Evolutionary conservation across 768 basidiomycete species (phyloP).

Genomic region (Lepiota venenata): DNA sequence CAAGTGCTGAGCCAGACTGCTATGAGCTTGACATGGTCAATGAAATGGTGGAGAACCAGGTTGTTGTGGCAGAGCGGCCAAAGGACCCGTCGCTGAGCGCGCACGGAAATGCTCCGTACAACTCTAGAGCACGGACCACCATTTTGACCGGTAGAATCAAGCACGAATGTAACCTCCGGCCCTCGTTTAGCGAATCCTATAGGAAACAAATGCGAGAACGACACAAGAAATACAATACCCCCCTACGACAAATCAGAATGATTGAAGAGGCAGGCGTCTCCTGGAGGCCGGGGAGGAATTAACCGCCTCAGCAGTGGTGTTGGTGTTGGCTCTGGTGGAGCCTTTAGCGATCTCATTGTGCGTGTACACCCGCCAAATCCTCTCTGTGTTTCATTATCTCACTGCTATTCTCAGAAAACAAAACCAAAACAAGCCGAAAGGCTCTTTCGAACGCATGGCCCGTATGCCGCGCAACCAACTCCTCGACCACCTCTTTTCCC

Average conservation of each 20-base stretch:
- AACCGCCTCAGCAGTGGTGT: slow-evolving; percentile 80
- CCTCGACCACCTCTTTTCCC: slow-evolving; percentile 74
- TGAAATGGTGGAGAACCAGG: slow-evolving; percentile 79
- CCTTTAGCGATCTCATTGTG: slow-evolving; percentile 68
- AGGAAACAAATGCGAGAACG: slow-evolving; percentile 70
- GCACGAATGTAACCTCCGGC: slow-evolving; percentile 75
- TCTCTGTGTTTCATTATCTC: slow-evolving; percentile 10
- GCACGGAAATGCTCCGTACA: slow-evolving; percentile 33
- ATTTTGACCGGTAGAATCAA: slow-evolving; percentile 78
- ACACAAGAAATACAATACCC: slow-evolving; percentile 63
- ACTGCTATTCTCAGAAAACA: slow-evolving; percentile 42
- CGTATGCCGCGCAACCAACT: slow-evolving; percentile 89
- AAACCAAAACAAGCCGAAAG: slow-evolving; percentile 67
- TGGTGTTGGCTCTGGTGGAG: slow-evolving; percentile 48
- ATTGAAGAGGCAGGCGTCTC: slow-evolving; percentile 70
- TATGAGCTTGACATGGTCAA: slow-evolving; percentile 91
- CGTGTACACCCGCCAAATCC: slow-evolving; percentile 25
- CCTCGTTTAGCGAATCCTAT: slow-evolving; percentile 65
- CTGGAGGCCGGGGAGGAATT: slow-evolving; percentile 69
- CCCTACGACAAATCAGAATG: slow-evolving; percentile 60
- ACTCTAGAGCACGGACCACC: slow-evolving; percentile 68
- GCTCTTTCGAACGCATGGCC: slow-evolving; percentile 83
- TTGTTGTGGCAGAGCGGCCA: slow-evolving; percentile 80
- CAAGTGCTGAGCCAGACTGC: slow-evolving; percentile 51
- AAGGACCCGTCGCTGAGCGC: slow-evolving; percentile 50